Base-by-base conservation (phyloP, 1,284 basidiomycete species). In the Pseudozyma sp. region DNA sequence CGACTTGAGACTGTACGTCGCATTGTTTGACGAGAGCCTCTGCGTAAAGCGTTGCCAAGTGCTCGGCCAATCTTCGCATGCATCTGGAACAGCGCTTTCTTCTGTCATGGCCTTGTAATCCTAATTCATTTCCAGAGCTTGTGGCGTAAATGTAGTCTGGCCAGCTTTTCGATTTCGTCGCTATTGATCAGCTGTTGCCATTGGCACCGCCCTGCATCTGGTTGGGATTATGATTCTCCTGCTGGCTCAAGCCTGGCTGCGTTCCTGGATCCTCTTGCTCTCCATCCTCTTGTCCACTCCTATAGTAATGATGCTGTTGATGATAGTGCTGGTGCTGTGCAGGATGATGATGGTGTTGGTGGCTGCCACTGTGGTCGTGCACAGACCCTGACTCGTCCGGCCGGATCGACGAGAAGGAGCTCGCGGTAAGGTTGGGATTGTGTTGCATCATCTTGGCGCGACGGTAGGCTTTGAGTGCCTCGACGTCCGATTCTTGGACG, bases 161-260 rank as follows among this genome's bases (percentile, higher is more conserved):
- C n/a, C n/a, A n/a, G n/a, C n/a, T n/a, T n/a, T n/a, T n/a, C n/a
- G n/a, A n/a, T n/a, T n/a, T n/a, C n/a, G n/a, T n/a, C n/a, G n/a
- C n/a, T n/a, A n/a, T n/a, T n/a, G n/a, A n/a, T n/a, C 68, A 70
- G 7, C 62, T 61, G 34, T 61, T 64, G 50, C 48, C 63, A 31
- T 16, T 21, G 12, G 40, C 53, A 36, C 25, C 25, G 25, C 61
- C 62, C 21, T 45, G 52, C 1, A 59, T 52, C 36, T 72, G 70
- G 19, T 72, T 72, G 16, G 71, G 71, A n/a, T 74, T 70, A 42
- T 74, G 71, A 31, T 75, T 75, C 44, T 75, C 72, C 52, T 75
- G 72, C 68, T 75, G 72, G 21, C 68, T 68, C 3, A 75, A 54
- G 25, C 64, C 72, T 5, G 68, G 72, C 48, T 70, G 72, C 0